A percentile compares a stretch with the other conserved stretches of the same genome.
phyloP scores from a whole-genome alignment of 2,329 filamentous ascomycete species.

The Coniochaeta sp. region DNA sequence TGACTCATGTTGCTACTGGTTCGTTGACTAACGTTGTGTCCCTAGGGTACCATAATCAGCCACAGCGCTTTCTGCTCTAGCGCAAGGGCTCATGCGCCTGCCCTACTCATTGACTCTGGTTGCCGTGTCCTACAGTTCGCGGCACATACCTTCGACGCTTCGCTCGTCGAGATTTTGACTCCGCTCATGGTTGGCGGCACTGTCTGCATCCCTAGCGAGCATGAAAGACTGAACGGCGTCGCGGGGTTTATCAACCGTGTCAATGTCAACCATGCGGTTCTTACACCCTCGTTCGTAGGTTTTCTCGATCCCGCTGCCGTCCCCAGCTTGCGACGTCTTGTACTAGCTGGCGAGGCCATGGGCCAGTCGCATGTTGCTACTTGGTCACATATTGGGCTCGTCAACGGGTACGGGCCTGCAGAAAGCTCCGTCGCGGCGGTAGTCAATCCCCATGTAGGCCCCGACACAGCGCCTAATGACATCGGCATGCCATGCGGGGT shows the following conservation, averaged over 20 bases:
- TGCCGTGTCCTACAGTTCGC: conserved; percentile 13
- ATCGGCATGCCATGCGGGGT: conserved; percentile 17
- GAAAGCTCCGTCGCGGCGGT: conserved; percentile 14
- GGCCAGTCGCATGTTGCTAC: conserved; percentile 12
- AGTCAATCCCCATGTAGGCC: conserved; percentile 7
- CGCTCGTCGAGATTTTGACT: conserved; percentile 17
- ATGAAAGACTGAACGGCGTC: conserved; percentile 30
- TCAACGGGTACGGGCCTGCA: conserved; percentile 17
- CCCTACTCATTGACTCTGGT: conserved; percentile 10
- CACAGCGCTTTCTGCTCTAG: conserved; percentile 16
- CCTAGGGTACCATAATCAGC: conserved; percentile 12
- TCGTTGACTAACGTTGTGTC: neutral
- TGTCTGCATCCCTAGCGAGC: conserved; percentile 32
- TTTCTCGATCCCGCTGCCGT: conserved; percentile 18
- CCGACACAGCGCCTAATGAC: conserved; percentile 10
- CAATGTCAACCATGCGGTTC: conserved; percentile 16
- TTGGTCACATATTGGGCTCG: conserved; percentile 17
- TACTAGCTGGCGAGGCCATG: conserved; percentile 21
- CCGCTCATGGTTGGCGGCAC: conserved; percentile 17
- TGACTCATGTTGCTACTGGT: neutral
- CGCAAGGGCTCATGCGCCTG: conserved; percentile 11
- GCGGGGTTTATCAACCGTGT: conserved; percentile 19
- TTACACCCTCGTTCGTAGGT: conserved; percentile 20
- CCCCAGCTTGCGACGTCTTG: conserved; percentile 15
- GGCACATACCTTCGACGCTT: conserved; percentile 17